These are phyloP conservation scores for Emergomyces pasteurianus DNA, from an alignment of 2,329 filamentous ascomycete genomes.

Conservation along the genomic window DNA sequence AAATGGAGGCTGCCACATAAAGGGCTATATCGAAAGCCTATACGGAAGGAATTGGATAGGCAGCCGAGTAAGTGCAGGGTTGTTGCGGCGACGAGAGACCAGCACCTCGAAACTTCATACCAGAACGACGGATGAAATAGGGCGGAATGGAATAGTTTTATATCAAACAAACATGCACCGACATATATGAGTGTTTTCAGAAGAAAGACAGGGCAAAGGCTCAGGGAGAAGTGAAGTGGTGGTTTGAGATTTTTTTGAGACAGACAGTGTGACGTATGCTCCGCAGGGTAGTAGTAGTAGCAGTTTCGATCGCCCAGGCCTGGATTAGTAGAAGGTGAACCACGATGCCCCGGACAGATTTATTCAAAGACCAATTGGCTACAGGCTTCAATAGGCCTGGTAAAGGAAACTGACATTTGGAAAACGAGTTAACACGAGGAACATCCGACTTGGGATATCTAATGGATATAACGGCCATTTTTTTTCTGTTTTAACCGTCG, in stretches of 20 bases:
- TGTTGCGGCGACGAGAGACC: not conserved
- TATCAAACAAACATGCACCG: not conserved
- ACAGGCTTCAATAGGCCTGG: too few species aligned
- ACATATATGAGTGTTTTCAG: not conserved
- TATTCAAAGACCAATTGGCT: too few species aligned
- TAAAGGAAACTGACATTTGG: too few species aligned
- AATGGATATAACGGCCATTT: too few species aligned
- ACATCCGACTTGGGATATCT: too few species aligned
- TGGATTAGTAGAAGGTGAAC: too few species aligned
- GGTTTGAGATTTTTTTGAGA: not conserved
- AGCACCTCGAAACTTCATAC: not conserved
- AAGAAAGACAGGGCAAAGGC: not conserved
- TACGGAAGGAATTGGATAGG: not conserved
- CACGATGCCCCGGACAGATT: too few species aligned
- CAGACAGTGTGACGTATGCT: not conserved
- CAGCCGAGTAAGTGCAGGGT: not conserved
- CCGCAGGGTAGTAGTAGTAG: too few species aligned
- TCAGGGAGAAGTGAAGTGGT: not conserved
- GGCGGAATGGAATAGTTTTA: not conserved
- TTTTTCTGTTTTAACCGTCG: too few species aligned
- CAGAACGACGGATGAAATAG: not conserved
- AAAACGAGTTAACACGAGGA: too few species aligned
- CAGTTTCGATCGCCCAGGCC: not conserved
- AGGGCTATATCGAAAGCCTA: not conserved
- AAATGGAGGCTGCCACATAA: not conserved